Conservation (phyloP, 306 rosid species). For the Bauhinia variegata region DNA sequence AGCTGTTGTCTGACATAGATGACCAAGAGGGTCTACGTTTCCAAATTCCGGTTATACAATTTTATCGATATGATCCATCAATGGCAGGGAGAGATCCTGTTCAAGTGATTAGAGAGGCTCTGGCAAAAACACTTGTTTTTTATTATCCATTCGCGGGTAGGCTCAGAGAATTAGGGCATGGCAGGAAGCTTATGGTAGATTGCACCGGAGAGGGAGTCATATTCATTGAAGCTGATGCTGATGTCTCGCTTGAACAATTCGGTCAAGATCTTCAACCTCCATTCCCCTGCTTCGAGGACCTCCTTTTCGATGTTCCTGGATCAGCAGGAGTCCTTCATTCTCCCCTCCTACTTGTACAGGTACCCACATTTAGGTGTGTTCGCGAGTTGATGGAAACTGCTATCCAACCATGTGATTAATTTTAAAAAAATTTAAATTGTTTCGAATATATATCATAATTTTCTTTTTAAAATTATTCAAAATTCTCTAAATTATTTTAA, state of each 20-base stretch:
- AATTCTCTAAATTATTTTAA: too few species aligned
- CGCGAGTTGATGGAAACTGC: too few species aligned
- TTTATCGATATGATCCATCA: background rate
- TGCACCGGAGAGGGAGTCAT: conserved; percentile 42
- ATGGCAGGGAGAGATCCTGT: background rate
- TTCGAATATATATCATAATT: too few species aligned
- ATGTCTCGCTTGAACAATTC: conserved; percentile 32
- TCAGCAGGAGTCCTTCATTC: conserved; percentile 31
- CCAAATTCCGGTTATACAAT: background rate
- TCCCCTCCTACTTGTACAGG: conserved; percentile 44
- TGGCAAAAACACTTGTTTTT: background rate
- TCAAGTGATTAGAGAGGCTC: background rate
- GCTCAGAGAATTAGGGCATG: background rate
- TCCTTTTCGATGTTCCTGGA: conserved; percentile 44
- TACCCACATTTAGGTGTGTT: background rate
- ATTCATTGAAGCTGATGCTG: conserved; percentile 43
- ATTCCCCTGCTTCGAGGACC: conserved; percentile 43
- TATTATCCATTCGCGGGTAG: conserved; percentile 11
- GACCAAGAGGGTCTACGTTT: background rate
- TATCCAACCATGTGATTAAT: too few species aligned
- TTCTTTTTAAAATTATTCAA: too few species aligned
- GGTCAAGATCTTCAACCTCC: conserved; percentile 46
- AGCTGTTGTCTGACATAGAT: background rate
- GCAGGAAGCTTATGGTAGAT: conserved; percentile 23
- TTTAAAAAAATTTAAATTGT: background rate